Percentiles rank a stretch among this genome's conserved stretches.
These are phyloP conservation scores for Heliamphora exappendiculata DNA, from an alignment of 148 eudicot species.

Conservation along the genomic window DNA sequence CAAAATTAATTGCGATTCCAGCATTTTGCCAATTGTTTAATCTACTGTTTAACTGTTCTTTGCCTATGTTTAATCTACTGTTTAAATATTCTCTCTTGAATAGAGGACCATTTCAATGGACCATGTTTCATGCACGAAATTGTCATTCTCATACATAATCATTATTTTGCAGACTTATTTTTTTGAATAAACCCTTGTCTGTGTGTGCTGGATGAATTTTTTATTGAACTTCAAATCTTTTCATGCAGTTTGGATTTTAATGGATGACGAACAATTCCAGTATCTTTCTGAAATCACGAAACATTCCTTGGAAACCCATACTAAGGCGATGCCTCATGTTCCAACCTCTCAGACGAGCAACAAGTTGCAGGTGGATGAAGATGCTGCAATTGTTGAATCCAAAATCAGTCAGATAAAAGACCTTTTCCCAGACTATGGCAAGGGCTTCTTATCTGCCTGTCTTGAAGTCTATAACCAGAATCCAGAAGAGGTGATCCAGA, in stretches of 20 bases:
- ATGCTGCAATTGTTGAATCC: conserved; percentile 59
- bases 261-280: conserved; percentile 67
- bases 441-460: conserved; percentile 80
- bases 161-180: neutral
- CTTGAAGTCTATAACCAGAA: conserved; percentile 82
- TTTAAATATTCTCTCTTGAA: too few relatives aligned
- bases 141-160: neutral
- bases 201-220: conserved; percentile 6
- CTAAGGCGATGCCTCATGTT: conserved; percentile 18
- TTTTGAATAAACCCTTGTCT: neutral
- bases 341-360: conserved; percentile 26
- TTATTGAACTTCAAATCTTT: conserved; percentile 8
- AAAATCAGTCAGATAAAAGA: conserved; percentile 91
- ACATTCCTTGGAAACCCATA: conserved; percentile 28
- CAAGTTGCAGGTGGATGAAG: conserved; percentile 51
- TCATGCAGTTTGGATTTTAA: conserved; percentile 66
- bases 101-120: neutral
- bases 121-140: neutral
- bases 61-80: too few relatives aligned
- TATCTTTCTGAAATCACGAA: conserved; percentile 49
- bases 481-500: conserved; percentile 89
- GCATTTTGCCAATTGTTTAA: too few relatives aligned
- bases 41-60: too few relatives aligned
- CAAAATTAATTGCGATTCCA: too few relatives aligned
- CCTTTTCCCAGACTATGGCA: conserved; percentile 86